Conservation (phyloP, 176 grass and related monocot genomes). For the Cocos nucifera region DNA sequence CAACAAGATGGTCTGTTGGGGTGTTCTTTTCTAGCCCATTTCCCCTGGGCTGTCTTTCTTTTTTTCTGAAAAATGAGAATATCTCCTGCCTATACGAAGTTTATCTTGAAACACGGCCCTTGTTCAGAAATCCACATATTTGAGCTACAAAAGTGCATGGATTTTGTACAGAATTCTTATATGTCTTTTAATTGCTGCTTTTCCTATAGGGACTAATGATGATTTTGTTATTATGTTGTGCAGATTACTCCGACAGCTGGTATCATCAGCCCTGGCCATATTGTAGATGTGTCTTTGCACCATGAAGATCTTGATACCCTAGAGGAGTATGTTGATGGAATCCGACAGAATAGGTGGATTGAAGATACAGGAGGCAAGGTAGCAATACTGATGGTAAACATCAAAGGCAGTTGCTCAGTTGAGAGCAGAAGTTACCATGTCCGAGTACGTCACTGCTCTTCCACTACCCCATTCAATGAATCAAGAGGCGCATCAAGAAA, state of each 20-base stretch:
- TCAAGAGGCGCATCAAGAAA: slow-evolving; percentile 13
- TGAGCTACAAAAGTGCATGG: too few relatives aligned
- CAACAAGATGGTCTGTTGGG: too few relatives aligned
- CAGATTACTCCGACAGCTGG: slow-evolving; percentile 63
- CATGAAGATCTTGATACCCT: slow-evolving; percentile 18
- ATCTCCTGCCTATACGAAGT: too few relatives aligned
- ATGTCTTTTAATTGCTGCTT: too few relatives aligned
- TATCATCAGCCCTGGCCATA: slow-evolving; percentile 55
- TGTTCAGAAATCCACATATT: too few relatives aligned
- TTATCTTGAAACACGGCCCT: too few relatives aligned
- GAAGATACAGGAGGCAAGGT: slow-evolving; percentile 32
- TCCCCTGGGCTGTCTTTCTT: too few relatives aligned
- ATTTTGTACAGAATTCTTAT: too few relatives aligned
- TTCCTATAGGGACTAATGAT: too few relatives aligned
- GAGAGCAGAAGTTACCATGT: slow-evolving; percentile 23
- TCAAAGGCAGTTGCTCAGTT: slow-evolving; percentile 38
- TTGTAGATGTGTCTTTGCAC: slow-evolving; percentile 41
- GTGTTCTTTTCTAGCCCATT: too few relatives aligned
- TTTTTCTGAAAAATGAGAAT: too few relatives aligned
- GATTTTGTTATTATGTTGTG: background rate
- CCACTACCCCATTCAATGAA: slow-evolving; percentile 17
- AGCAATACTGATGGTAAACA: slow-evolving; percentile 24
- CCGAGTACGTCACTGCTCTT: slow-evolving; percentile 28
- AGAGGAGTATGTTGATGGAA: slow-evolving; percentile 18
- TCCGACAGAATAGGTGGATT: slow-evolving; percentile 20